These are phyloP conservation scores for Beauveria pseudobassiana DNA, from an alignment of 2,329 filamentous ascomycete genomes.

Conservation along the genomic window DNA sequence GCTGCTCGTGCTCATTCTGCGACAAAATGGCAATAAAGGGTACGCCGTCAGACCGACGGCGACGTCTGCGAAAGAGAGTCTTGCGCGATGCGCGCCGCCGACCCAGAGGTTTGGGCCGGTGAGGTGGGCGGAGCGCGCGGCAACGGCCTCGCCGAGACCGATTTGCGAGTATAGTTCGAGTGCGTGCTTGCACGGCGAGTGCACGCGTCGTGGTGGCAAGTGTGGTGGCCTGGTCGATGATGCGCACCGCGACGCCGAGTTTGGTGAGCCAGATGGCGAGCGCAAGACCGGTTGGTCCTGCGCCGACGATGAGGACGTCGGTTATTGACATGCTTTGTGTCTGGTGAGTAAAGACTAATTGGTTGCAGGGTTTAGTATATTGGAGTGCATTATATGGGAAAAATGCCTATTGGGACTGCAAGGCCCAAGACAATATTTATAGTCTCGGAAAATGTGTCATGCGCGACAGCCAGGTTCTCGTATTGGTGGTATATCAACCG, in stretches of 20 bases:
- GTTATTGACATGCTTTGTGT: neutral
- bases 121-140: neutral
- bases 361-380: neutral
- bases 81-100: neutral
- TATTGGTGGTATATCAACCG: neutral
- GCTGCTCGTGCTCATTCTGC: slow-evolving; percentile 9
- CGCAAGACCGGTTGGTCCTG: slow-evolving; percentile 8
- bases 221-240: slow-evolving; percentile 2
- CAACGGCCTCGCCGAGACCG: neutral
- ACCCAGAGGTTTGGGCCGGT: slow-evolving; percentile 7
- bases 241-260: slow-evolving; percentile 4
- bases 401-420: too few species aligned
- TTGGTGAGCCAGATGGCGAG: slow-evolving; percentile 12
- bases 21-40: neutral
- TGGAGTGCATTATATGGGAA: too few species aligned
- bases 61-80: neutral
- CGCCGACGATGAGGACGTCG: slow-evolving; percentile 9
- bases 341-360: neutral
- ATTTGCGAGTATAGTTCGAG: slow-evolving; percentile 7
- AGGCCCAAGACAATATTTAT: neutral
- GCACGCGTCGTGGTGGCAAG: slow-evolving; percentile 7
- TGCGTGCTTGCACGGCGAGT: slow-evolving; percentile 3
- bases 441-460: neutral
- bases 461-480: neutral
- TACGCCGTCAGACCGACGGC: neutral